A percentile compares a stretch with the other conserved stretches of the same genome.
Conservation (phyloP, 2,329 filamentous ascomycete genomes). For the Xenosphaeropsis pyriputrescens region DNA sequence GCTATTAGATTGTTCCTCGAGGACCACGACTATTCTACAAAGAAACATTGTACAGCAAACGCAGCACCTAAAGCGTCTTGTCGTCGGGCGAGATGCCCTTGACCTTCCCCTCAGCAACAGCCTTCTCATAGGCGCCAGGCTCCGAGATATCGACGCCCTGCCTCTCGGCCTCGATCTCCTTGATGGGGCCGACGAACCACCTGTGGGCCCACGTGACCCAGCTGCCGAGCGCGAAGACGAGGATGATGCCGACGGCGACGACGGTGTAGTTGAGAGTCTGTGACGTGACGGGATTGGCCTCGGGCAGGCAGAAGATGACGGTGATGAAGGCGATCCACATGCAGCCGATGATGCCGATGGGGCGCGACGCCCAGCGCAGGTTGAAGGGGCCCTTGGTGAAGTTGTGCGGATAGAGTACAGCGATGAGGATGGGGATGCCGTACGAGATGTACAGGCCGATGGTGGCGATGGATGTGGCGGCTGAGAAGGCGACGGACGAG, state of each 20-base stretch:
- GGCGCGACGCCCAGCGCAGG: constrained; percentile 27
- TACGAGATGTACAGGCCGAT: constrained; percentile 44
- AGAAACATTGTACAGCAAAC: too few species aligned
- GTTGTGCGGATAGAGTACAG: constrained; percentile 31
- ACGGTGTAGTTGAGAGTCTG: constrained; percentile 44
- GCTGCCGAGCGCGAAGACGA: constrained; percentile 26
- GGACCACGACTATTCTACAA: too few species aligned
- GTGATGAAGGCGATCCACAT: constrained; percentile 39
- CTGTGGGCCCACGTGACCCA: constrained; percentile 36
- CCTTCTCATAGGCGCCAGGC: constrained; percentile 12
- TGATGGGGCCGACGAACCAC: constrained; percentile 41
- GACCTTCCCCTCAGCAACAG: constrained; percentile 5
- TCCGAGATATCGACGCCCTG: constrained; percentile 27
- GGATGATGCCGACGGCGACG: constrained; percentile 42
- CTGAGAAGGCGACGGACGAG: constrained; percentile 37
- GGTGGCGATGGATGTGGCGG: constrained; percentile 43
- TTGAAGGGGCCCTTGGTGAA: constrained; percentile 43
- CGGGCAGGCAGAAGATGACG: constrained; percentile 41
- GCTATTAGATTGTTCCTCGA: too few species aligned
- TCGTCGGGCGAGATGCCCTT: too few species aligned
- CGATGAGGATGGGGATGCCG: constrained; percentile 39
- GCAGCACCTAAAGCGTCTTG: too few species aligned
- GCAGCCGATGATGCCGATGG: constrained; percentile 30
- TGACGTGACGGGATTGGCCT: constrained; percentile 36
- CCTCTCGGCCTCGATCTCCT: constrained; percentile 32